Percentiles rank a stretch among this genome's conserved stretches.
These are phyloP conservation scores for Myxozyma neotropica DNA, from an alignment of 805 yeast genomes.

Conservation along the genomic window DNA sequence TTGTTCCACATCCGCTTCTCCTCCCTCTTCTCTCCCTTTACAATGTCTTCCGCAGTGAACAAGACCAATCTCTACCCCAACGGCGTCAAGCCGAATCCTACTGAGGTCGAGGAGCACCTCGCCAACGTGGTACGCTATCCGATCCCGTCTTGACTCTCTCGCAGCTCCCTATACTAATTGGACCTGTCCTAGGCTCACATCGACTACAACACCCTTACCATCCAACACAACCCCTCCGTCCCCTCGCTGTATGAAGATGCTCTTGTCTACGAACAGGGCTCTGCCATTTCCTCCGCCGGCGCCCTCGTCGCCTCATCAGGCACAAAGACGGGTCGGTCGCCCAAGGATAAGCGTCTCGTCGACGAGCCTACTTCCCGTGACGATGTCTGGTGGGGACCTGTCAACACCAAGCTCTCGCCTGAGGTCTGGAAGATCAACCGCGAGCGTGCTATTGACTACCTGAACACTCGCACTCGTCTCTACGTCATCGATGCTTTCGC, in stretches of 20 bases:
- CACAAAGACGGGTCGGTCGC: constrained; percentile 95
- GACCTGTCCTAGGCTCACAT: constrained; percentile 43
- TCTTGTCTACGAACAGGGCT: constrained; percentile 75
- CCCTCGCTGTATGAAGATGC: constrained; percentile 96
- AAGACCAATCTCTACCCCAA: constrained; percentile 48
- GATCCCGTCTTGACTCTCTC: not conserved
- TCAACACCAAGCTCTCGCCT: constrained; percentile 90
- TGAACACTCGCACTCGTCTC: constrained; percentile 91
- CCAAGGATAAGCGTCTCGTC: constrained; percentile 96
- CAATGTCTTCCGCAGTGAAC: constrained; percentile 41
- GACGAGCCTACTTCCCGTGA: constrained; percentile 85
- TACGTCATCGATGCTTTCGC: constrained; percentile 96
- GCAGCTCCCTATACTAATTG: not conserved
- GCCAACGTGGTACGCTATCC: constrained; percentile 39
- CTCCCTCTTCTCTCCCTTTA: not conserved
- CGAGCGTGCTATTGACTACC: constrained; percentile 94
- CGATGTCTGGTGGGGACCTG: constrained; percentile 99
- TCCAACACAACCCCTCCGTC: constrained; percentile 83
- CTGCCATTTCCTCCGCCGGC: constrained; percentile 89
- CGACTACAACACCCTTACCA: constrained; percentile 47
- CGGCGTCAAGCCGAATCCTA: constrained; percentile 48
- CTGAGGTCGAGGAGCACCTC: constrained; percentile 48
- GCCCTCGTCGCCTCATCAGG: constrained; percentile 96
- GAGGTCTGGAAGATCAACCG: constrained; percentile 94
- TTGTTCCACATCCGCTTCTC: not conserved